Evolutionary conservation across 495 filamentous ascomycete genomes (phyloP), one percentile per base, ranked within the genome.

Genomic region (Trichodelitschia bisporula): DNA sequence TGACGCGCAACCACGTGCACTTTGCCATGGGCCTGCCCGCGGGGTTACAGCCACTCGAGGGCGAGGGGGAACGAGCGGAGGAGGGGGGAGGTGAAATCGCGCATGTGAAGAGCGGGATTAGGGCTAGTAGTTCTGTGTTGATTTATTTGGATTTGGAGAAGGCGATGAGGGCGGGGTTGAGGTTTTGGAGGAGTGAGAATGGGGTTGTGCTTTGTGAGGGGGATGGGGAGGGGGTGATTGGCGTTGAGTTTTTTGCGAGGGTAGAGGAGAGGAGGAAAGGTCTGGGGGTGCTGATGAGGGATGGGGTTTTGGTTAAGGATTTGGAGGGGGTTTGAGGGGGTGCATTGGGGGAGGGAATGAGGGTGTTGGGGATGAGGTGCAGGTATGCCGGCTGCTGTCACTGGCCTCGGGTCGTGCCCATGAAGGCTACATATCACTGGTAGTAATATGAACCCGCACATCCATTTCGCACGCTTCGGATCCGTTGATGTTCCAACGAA

Each of bases 121-220:
- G 86, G 3, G 52, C 47, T 2, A 70, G 80, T 38, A 72, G 76
- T 2, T 69, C 83, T 42, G 42, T 93, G 18, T 45, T 92, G 15
- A 61, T 97, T 17, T 86, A 74, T 44, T 55, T 90, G 17, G 73
- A 95, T 50, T 51, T 90, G 23, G 51, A 52, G 44, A 58, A 54
- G 36, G 72, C 74, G 18, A 41, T 79, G 25, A 52, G 65, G 11
- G 64, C 60, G 0, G 72, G 66, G 34, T 54, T 86, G 2, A 59
- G 59, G 44, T 93, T 86, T 61, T 92, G 76, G 72, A 47, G 65
- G 34, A 82, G 74, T 49, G 77, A 77, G 32, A 97, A 97, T 48
- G 78, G 69, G 1, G 86, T 53, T 29, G 41, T 55, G 4, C 33
- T 55, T 25, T 45, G 30, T 17, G 45, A 41, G 25, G 51, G 51